Evolutionary conservation across 345 rosid species (phyloP).

Genomic region (Garcia nutans): DNA sequence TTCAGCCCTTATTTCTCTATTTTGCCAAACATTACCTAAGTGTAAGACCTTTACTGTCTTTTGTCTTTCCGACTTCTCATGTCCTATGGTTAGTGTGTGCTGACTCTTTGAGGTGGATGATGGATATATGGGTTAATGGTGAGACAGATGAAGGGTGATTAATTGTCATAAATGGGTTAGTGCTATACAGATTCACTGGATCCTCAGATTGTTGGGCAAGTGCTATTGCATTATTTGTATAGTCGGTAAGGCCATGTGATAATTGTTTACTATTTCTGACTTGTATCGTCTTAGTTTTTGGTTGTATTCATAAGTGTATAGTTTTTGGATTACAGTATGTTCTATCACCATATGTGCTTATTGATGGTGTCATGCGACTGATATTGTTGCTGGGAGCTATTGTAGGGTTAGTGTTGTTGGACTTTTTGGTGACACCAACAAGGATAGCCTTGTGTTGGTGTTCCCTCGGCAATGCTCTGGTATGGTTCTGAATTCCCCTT

Average conservation of each 20-base stretch:
- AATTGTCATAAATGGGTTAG: not conserved
- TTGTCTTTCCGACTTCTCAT: not conserved
- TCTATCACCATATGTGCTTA: slow-evolving; percentile 28
- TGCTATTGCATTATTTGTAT: slow-evolving; percentile 3
- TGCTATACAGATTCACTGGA: slow-evolving; percentile 16
- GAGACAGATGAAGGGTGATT: slow-evolving; percentile 15
- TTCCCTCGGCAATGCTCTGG: slow-evolving; percentile 50
- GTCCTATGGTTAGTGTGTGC: slow-evolving; percentile 10
- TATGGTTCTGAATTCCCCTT: slow-evolving; percentile 50
- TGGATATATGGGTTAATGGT: slow-evolving; percentile 8
- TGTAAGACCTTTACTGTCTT: not conserved
- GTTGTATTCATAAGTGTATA: slow-evolving; percentile 24
- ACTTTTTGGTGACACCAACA: slow-evolving; percentile 54
- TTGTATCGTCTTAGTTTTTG: slow-evolving; percentile 3
- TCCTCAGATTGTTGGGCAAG: slow-evolving; percentile 16
- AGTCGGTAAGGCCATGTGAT: not conserved
- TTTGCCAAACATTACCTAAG: too few relatives aligned
- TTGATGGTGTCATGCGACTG: slow-evolving; percentile 34
- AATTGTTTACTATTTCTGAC: not conserved
- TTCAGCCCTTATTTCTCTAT: too few relatives aligned
- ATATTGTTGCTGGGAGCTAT: slow-evolving; percentile 47
- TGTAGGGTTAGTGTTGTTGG: slow-evolving; percentile 64
- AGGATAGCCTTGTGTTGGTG: slow-evolving; percentile 55
- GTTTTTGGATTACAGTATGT: slow-evolving; percentile 22
- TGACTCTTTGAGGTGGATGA: slow-evolving; percentile 19